Base-by-base conservation (phyloP, 495 filamentous ascomycete species). In the Annulohypoxylon stygium region DNA sequence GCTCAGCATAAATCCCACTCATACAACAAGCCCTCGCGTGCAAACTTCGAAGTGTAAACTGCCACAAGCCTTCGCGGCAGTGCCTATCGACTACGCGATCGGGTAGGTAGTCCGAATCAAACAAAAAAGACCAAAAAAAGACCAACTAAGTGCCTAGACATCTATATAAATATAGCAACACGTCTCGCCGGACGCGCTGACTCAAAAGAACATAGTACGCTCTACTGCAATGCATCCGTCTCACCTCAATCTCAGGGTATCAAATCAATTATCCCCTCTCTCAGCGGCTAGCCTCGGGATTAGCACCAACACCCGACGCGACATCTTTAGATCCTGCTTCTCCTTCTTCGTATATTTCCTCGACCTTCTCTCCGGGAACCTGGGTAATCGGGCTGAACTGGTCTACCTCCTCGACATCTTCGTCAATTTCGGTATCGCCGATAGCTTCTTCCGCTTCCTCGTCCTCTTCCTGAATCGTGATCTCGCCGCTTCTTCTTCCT, bases 391-490 rank as follows among this genome's bases (percentile, higher is more conserved):
- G 87, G 30, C 87, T 87, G 67, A 93, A 93, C 0, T 86, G 78
- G 10, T 93, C 91, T 6, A 92, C 91, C 78, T 93, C 91, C 74
- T 93, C 91, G 4, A 91, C 72, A 8, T 82, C 82, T 0, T 84
- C 82, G 1, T 83, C 83, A 1, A 67, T 75, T 12, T 72, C 78
- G 39, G 72, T 30, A 3, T 72, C 75, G 37, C 70, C 73, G 33
- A 73, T 78, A 0, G 78, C 76, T 47, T 76, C 83, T 30, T 78
- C 75, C 6, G 87, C 90, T 61, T 93, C 92, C 67, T 93, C 89
- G 36, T 97, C 93, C 78, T 92, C 94, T 74, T 97, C 94, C 72
- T 94, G 92, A 64, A 97, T 97, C 39, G 95, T 92, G 73, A 90
- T 83, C 73, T 90, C 86, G 72, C 93, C 87, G 78, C 90, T 83